Percentiles rank a stretch among this genome's conserved stretches.
These are phyloP conservation scores for Allium sativum DNA, from an alignment of 106 monocot genomes.

Conservation along the genomic window DNA sequence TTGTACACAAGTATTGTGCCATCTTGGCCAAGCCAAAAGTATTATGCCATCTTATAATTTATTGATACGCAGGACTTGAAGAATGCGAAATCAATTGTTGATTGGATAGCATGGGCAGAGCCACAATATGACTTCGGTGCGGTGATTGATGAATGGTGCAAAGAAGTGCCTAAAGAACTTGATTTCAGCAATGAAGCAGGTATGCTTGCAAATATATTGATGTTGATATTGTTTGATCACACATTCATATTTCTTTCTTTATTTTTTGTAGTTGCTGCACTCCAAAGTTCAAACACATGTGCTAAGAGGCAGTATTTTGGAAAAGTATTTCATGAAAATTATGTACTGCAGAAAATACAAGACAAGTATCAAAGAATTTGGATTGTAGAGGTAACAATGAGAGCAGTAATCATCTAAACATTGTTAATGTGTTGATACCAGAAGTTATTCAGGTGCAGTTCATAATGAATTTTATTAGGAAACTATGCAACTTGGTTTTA, in stretches of 20 bases:
- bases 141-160: conserved; percentile 99
- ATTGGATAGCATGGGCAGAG: conserved; percentile 99
- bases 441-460: conserved; percentile 77
- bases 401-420: conserved; percentile 12
- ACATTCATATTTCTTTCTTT: too few species aligned
- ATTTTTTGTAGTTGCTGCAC: too few species aligned
- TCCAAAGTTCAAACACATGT: too few species aligned
- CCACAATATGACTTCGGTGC: conserved; percentile 91
- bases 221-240: too few species aligned
- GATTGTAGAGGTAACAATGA: conserved; percentile 22
- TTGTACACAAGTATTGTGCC: too few species aligned
- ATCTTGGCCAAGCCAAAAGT: too few species aligned
- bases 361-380: conserved; percentile 70
- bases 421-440: conserved; percentile 79
- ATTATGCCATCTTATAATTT: neutral
- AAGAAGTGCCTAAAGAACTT: conserved; percentile 94
- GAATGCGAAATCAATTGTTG: conserved; percentile 91
- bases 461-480: too few species aligned
- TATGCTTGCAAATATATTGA: conserved; percentile 8
- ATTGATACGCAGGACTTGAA: conserved; percentile 72
- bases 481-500: too few species aligned
- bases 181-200: conserved; percentile 98
- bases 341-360: conserved; percentile 29
- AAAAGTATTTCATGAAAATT: too few species aligned
- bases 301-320: too few species aligned